Evolutionary conservation across 352 stramenopile genomes (phyloP), one percentile per base, ranked within the genome.

Genomic region (Pythium insidiosum): DNA sequence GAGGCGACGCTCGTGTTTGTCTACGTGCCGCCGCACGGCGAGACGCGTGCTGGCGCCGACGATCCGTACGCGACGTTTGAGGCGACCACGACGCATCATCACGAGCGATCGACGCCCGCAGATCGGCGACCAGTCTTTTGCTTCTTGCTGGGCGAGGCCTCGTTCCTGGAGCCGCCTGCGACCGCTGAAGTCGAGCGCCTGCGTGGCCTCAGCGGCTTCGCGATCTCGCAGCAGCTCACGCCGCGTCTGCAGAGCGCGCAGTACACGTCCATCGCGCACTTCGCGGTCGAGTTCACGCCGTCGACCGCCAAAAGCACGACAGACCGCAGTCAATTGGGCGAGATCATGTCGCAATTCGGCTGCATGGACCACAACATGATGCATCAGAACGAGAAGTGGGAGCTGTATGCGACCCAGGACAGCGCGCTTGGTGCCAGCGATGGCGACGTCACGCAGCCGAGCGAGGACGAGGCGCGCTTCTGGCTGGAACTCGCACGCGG

Each of bases 311-410:
- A 58, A 59, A 33, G 43, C 60, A 15, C 18, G 6, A 37, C 20
- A 6, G 9, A 52, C n/a, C 42, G 63, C 26, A 39, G 52, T 38
- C 38, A 63, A 22, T 43, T 55, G 30, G 77, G 78, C 49, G 50
- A 67, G 21, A 56, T 93, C 36, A 93, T 93, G 80, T 63, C 60
- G 31, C 68, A 55, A 22, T 90, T 93, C 49, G 70, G 69, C 23
- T 81, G 68, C 42, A 61, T 85, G 29, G 61, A 81, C 18, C 74
- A 78, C 45, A 90, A 93, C 36, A 45, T 93, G 31, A 89, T 90
- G 75, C 63, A 86, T 28, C 63, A 89, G 37, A 81, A 62, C 0
- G 80, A 93, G 42, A 93, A 90, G 44, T 93, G 80, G 80, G 72
- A 88, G 48, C 65, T 88, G 25, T 88, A 83, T 31, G 80, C 66